phyloP scores from a whole-genome alignment of 805 yeast species.

The Yamadazyma takamatsuzukensis region DNA sequence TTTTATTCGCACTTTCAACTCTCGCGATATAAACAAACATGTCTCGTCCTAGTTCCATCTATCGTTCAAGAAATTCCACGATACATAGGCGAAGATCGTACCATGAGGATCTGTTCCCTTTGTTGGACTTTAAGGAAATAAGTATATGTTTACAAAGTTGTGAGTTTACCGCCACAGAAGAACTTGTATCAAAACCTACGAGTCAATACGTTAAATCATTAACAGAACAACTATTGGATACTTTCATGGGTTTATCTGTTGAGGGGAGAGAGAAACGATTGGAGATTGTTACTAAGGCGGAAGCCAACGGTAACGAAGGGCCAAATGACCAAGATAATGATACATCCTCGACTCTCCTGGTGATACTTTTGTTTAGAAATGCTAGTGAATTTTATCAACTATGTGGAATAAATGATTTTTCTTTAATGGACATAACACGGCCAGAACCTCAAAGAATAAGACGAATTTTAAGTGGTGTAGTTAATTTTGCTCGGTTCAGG shows the following conservation, averaged over 20 bases:
- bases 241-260: conserved; percentile 50
- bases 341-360: conserved; percentile 36
- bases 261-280: conserved; percentile 7
- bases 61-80: conserved; percentile 21
- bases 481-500: conserved; percentile 80
- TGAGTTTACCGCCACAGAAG: conserved; percentile 59
- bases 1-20: neutral
- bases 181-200: conserved; percentile 54
- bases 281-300: neutral
- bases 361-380: conserved; percentile 56
- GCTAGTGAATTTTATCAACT: conserved; percentile 60
- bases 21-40: conserved; percentile 13
- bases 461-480: conserved; percentile 73
- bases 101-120: conserved; percentile 52
- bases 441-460: conserved; percentile 71
- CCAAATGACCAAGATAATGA: conserved; percentile 30
- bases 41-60: conserved; percentile 31
- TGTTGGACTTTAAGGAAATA: conserved; percentile 58
- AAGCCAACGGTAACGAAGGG: conserved; percentile 28
- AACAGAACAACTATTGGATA: conserved; percentile 59
- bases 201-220: conserved; percentile 50
- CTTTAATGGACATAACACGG: conserved; percentile 65
- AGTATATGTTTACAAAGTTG: conserved; percentile 58
- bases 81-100: conserved; percentile 17
- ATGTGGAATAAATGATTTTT: conserved; percentile 77